Evolutionary conservation across 768 basidiomycete genomes (phyloP), one percentile per base, ranked within the genome.

Genomic region (Phlebiopsis gigantea): DNA sequence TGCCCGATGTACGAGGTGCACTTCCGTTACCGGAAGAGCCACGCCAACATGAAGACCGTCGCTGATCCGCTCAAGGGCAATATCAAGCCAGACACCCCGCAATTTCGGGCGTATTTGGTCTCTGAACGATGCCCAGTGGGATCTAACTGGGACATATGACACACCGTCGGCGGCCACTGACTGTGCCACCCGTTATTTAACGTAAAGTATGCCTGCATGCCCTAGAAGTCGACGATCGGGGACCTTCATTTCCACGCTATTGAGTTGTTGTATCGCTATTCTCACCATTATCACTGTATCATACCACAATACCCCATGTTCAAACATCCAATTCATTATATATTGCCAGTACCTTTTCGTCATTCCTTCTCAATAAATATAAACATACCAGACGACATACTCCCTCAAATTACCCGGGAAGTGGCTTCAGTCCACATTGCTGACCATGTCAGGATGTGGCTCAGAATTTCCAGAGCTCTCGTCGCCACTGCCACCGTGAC

Each of bases 31-130:
- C 45, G 47, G 46, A 47, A 59, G 10, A 55, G 30, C 21, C 17
- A 31, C 39, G 51, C 60, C 9, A 62, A 61, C 30, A 58, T 64
- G 48, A 57, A 61, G 46, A 55, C 58, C 14, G 49, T 46, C 28
- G 64, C 69, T 31, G 63, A 68, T 15, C 66, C 68, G 4, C 51
- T 68, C 52, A 60, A 68, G 34, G 70, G 70, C 26, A 66, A 61
- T 48, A 65, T 71, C 53, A 68, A 64, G 53, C 70, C 65, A 2
- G 68, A 71, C 41, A 68, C 68, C 19, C 55, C 59, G 17, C 56
- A 55, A 43, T 60, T 66, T 9, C 66, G 68, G 43, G 56, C 44
- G 21, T 56, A 67, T 34, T 58, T 68, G 31, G 60, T 50, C 15
- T 29, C 47, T 22, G 19, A 21, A 8, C 48, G 50, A 9, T 17